Evolutionary conservation across 1,284 basidiomycete species (phyloP).

Genomic region (Schizophyllum amplum): DNA sequence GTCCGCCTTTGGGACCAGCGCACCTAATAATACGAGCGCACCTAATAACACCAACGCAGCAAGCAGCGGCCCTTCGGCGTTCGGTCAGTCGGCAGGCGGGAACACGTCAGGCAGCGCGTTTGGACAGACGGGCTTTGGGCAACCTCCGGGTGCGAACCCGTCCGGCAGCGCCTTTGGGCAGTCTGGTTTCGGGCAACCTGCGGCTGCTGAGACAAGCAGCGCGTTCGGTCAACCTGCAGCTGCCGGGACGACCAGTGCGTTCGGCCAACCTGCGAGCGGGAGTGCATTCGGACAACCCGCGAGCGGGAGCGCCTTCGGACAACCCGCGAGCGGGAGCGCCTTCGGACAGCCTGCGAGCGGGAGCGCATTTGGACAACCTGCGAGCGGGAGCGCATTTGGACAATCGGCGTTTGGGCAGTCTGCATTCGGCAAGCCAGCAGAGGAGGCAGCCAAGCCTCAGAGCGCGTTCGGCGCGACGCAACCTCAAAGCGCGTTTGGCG

Average conservation of each 20-base stretch:
- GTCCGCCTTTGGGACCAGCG: neutral
- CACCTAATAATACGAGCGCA: neutral
- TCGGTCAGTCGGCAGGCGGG: neutral
- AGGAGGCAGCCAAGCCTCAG: too few species aligned
- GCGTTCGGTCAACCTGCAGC: neutral
- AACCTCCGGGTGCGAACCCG: neutral
- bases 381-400: constrained; percentile 16
- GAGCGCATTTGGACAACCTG: constrained; percentile 21
- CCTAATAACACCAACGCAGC: neutral
- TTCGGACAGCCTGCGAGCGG: constrained; percentile 6
- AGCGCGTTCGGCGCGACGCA: constrained; percentile 12
- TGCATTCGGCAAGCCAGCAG: neutral
- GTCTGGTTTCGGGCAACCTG: too few species aligned
- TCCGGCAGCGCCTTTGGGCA: neutral
- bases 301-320: constrained; percentile 23
- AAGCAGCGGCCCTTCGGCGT: neutral
- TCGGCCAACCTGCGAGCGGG: constrained; percentile 23
- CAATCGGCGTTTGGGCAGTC: neutral
- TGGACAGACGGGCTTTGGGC: neutral
- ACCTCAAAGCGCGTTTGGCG: constrained; percentile 15
- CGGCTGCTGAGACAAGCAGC: constrained; percentile 10
- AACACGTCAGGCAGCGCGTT: neutral
- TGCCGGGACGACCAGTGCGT: constrained; percentile 16
- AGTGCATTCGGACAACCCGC: constrained; percentile 23
- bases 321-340: constrained; percentile 19